phyloP scores from a whole-genome alignment of 148 eudicot genomes.

The Euryodendron excelsum region DNA sequence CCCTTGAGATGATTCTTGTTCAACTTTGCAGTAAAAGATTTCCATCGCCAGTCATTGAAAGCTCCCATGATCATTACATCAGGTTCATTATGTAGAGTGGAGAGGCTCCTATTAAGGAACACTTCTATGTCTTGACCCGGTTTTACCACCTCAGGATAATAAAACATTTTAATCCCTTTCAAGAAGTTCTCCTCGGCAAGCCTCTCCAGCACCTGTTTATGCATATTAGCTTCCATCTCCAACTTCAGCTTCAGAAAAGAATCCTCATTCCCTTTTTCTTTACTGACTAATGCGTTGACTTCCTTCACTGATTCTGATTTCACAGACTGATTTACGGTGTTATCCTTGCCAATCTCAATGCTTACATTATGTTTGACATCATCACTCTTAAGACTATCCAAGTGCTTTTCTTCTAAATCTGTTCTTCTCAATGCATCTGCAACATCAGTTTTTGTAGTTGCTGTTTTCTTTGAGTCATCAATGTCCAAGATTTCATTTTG shows the following conservation, averaged over 20 bases:
- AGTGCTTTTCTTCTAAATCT: constrained; percentile 8
- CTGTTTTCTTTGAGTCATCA: constrained; percentile 18
- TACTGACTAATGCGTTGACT: neutral
- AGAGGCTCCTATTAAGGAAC: constrained; percentile 72
- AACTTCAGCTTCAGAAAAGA: constrained; percentile 38
- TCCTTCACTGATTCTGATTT: constrained; percentile 20
- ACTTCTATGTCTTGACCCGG: constrained; percentile 69
- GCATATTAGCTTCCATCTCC: constrained; percentile 64
- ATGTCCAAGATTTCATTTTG: constrained; percentile 15
- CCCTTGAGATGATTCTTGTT: constrained; percentile 65
- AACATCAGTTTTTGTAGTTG: neutral
- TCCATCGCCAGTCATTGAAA: constrained; percentile 92
- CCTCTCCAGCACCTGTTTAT: constrained; percentile 53
- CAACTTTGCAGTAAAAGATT: constrained; percentile 67
- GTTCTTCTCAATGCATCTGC: neutral
- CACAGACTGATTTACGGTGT: neutral
- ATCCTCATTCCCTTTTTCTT: constrained; percentile 25
- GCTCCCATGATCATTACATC: constrained; percentile 86
- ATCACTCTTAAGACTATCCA: constrained; percentile 6
- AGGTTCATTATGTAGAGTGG: constrained; percentile 63
- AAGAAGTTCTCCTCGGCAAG: constrained; percentile 61
- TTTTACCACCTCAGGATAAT: constrained; percentile 63
- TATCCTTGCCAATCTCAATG: constrained; percentile 21
- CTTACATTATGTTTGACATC: constrained; percentile 10
- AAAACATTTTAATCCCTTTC: constrained; percentile 61